Conservation (phyloP, 1,284 basidiomycete species). For the Apiotrichum domesticum region DNA sequence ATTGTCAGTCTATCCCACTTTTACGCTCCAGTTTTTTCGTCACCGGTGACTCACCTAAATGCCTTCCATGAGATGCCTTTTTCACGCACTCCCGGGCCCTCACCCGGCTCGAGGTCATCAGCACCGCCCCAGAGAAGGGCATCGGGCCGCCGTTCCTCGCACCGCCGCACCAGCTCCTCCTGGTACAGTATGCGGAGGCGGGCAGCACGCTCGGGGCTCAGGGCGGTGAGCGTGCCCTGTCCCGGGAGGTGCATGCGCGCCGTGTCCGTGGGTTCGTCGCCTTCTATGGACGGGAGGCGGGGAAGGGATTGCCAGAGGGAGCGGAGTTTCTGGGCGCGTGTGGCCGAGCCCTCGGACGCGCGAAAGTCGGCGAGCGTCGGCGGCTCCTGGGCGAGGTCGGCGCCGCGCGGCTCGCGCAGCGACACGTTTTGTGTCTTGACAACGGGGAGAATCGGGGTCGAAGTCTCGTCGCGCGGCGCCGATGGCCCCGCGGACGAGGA, state of each 20-base stretch:
- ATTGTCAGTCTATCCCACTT: constrained; percentile 29
- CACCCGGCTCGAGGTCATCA: constrained; percentile 43
- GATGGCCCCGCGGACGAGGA: constrained; percentile 1
- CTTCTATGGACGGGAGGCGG: constrained; percentile 26
- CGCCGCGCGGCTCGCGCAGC: constrained; percentile 13
- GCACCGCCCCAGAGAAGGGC: constrained; percentile 50
- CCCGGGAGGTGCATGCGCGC: constrained; percentile 42
- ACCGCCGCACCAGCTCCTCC: constrained; percentile 64
- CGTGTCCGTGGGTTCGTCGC: constrained; percentile 30
- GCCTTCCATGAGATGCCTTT: constrained; percentile 63
- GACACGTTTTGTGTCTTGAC: neutral
- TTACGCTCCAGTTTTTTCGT: neutral
- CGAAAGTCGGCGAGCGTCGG: constrained; percentile 42
- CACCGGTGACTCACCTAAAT: constrained; percentile 53
- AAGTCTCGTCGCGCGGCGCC: constrained; percentile 1
- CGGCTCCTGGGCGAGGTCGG: constrained; percentile 6
- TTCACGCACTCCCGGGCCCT: constrained; percentile 21
- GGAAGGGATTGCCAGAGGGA: constrained; percentile 45
- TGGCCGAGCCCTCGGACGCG: constrained; percentile 33
- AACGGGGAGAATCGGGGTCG: neutral
- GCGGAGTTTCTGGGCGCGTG: constrained; percentile 39
- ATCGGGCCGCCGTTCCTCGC: constrained; percentile 43
- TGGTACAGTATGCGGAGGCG: constrained; percentile 66
- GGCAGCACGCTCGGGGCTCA: constrained; percentile 64
- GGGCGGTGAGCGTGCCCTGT: constrained; percentile 44